These are phyloP conservation scores for Ophiostoma novo-ulmi DNA, from an alignment of 2,329 filamentous ascomycete species.

Conservation along the genomic window DNA sequence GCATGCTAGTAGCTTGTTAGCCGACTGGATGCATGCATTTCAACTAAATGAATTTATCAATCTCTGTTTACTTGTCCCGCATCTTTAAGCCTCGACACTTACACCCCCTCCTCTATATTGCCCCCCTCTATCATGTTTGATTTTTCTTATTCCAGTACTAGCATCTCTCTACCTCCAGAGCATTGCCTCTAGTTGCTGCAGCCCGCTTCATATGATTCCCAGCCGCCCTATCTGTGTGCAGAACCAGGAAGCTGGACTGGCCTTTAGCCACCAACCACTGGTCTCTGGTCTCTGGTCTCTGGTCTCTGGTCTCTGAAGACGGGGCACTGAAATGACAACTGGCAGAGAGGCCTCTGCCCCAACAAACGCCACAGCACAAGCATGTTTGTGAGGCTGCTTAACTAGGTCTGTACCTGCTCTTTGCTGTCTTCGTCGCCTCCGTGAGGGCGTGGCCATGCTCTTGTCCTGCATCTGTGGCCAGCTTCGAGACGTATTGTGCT, in stretches of 20 bases:
- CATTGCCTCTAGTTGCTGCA: neutral
- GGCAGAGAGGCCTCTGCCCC: slow-evolving; percentile 7
- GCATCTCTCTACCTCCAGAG: neutral
- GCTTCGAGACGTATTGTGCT: slow-evolving; percentile 11
- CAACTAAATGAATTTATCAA: neutral
- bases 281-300: neutral
- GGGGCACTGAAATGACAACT: neutral
- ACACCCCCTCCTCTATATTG: neutral
- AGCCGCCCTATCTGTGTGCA: neutral
- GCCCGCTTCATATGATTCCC: neutral
- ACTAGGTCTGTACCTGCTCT: neutral
- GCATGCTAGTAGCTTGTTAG: neutral
- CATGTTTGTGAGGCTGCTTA: neutral
- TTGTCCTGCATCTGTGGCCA: slow-evolving; percentile 11
- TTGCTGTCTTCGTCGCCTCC: neutral
- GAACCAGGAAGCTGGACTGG: neutral
- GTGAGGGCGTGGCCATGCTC: neutral
- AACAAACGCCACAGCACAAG: neutral
- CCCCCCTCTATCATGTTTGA: neutral
- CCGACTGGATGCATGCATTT: neutral
- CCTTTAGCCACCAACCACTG: neutral
- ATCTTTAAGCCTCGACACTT: neutral
- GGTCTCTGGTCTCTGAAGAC: neutral
- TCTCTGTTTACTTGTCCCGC: neutral
- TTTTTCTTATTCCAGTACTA: neutral